Evolutionary conservation across 2,329 filamentous ascomycete species (phyloP), one percentile per base, ranked within the genome.

Genomic region (Coleophoma eucalyptorum): DNA sequence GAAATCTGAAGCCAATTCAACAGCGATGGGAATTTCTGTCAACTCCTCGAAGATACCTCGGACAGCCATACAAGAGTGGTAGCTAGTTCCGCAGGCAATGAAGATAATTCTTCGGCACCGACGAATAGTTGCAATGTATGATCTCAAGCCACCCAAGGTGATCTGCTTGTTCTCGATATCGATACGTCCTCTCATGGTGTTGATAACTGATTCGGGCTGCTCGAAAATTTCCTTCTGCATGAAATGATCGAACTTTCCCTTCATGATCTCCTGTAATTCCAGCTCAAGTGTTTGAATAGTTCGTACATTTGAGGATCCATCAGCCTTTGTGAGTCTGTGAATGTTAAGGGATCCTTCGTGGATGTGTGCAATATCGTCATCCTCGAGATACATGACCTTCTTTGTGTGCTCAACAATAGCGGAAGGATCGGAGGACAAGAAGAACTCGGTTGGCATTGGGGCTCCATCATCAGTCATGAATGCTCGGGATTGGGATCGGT

Each of bases 181-280:
- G 64, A 99, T 79, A 76, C 94, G 94, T 75, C 94, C 94, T 84
- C 94, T 90, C 94, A 99, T 99, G 61, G 94, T 97, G 83, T 99
- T 99, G 78, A 99, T 86, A 55, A 99, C 90, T 13, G 94, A 99
- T 76, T 99, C 94, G 67, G 94, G 94, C 79, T 99, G 94, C 81
- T 99, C 94, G 72, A 99, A 99, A 67, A 99, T 99, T 73, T 99
- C 94, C 84, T 99, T 99, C 73, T 99, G 94, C 94, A 99, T 99
- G 81, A 97, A 99, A 78, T 99, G 94, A 72, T 99, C 94, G 74
- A 97, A 99, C 71, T 94, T 95, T 73, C 94, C 94, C 87, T 99
- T 99, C 94, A 99, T 99, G 75, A 99, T 99, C 79, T 99, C 92
- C 79, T 99, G 94, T 58, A 99, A 87, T 80, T 99, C 91, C 46